Conservation (phyloP, 495 filamentous ascomycete species). For the Aspergillus baeticus region DNA sequence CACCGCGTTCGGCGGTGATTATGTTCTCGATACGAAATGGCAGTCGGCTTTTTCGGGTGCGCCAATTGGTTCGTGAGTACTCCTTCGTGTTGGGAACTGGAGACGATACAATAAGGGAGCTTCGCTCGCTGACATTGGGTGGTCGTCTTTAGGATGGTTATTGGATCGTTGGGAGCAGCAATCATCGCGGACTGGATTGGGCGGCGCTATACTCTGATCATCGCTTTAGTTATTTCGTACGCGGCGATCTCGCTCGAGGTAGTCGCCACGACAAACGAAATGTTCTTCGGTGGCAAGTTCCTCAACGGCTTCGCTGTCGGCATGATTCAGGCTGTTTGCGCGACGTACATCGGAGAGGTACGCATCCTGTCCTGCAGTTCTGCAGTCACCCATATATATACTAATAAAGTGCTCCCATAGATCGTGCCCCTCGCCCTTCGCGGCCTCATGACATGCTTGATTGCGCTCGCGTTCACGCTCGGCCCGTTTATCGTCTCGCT, state of each 20-base stretch:
- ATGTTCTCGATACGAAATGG: neutral
- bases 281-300: constrained; percentile 14
- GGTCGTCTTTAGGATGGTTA: neutral
- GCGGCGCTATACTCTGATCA: neutral
- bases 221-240: neutral
- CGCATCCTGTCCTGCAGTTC: too few species aligned
- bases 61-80: too few species aligned
- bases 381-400: too few species aligned
- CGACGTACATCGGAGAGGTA: constrained; percentile 8
- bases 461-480: neutral
- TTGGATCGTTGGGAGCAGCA: neutral
- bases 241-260: constrained; percentile 1
- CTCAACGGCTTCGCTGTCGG: constrained; percentile 9
- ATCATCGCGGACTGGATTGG: constrained; percentile 8
- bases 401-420: too few species aligned
- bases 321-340: neutral
- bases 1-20: neutral
- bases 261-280: neutral
- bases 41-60: neutral
- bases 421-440: constrained; percentile 4
- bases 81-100: too few species aligned
- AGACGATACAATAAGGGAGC: too few species aligned
- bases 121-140: too few species aligned
- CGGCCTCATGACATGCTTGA: constrained; percentile 8
- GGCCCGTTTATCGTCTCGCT: constrained; percentile 6